Evolutionary conservation across 805 yeast species (phyloP).

Genomic region (Saturnispora zaruensis): DNA sequence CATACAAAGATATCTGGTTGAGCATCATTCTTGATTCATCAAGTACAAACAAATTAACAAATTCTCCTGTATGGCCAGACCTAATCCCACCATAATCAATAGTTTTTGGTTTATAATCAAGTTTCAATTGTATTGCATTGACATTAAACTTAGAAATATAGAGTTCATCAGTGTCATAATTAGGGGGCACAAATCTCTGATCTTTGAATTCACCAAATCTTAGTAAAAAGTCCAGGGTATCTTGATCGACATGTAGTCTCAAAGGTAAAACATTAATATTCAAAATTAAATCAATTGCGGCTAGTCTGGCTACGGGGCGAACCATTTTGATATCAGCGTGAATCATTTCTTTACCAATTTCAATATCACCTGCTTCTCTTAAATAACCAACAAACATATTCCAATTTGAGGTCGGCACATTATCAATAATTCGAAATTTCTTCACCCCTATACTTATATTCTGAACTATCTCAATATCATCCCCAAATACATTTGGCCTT

Average conservation of each 20-base stretch:
- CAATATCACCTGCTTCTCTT: conserved; percentile 63
- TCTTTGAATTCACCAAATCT: conserved; percentile 80
- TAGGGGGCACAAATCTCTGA: conserved; percentile 47
- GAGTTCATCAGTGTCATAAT: conserved; percentile 45
- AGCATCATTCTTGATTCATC: conserved; percentile 76
- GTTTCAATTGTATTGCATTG: conserved; percentile 47
- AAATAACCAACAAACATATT: conserved; percentile 68
- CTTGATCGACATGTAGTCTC: conserved; percentile 84
- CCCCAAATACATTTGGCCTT: conserved; percentile 21
- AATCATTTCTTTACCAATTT: conserved; percentile 58
- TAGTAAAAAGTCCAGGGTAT: conserved; percentile 74
- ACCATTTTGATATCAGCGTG: conserved; percentile 45
- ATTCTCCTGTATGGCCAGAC: conserved; percentile 80
- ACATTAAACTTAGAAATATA: conserved; percentile 65
- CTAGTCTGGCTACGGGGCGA: conserved; percentile 53
- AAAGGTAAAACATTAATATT: conserved; percentile 57
- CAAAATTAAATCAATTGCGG: conserved; percentile 60
- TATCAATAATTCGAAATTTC: conserved; percentile 59
- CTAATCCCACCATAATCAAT: conserved; percentile 76
- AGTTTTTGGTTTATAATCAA: conserved; percentile 90
- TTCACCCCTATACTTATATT: conserved; percentile 40
- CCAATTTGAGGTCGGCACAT: conserved; percentile 86
- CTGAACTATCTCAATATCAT: conserved; percentile 39
- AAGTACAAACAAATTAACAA: conserved; percentile 79
- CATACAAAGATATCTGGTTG: conserved; percentile 56